phyloP scores from a whole-genome alignment of 305 asterid species.

The Fraxinus floribunda region DNA sequence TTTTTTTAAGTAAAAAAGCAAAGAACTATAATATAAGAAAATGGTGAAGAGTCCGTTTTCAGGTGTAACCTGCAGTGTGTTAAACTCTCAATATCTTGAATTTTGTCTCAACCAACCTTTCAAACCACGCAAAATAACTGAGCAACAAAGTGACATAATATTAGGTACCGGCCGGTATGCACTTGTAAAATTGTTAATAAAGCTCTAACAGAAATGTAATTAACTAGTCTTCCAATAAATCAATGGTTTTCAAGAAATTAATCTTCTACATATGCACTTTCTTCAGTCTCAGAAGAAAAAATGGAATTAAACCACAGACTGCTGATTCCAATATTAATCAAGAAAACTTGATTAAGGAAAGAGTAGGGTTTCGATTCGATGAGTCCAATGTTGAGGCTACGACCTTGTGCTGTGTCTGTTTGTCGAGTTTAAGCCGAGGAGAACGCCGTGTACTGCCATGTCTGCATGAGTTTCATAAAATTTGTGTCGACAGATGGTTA shows the following conservation, averaged over 20 bases:
- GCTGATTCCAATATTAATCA: neutral
- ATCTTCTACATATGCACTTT: conserved; percentile 39
- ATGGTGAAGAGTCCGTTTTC: conserved; percentile 17
- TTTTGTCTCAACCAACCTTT: conserved; percentile 46
- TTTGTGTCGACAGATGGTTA: conserved; percentile 59
- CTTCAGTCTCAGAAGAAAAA: conserved; percentile 28
- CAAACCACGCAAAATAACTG: conserved; percentile 47
- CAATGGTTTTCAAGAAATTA: conserved; percentile 55
- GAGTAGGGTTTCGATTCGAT: neutral
- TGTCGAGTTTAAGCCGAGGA: conserved; percentile 48
- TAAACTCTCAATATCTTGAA: conserved; percentile 28
- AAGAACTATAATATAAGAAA: neutral
- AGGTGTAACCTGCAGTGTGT: conserved; percentile 34
- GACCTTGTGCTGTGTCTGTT: conserved; percentile 38
- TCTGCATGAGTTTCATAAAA: conserved; percentile 61
- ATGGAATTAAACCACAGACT: neutral
- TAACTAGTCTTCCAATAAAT: neutral
- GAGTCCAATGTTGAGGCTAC: neutral
- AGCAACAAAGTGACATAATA: conserved; percentile 37
- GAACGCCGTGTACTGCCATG: conserved; percentile 54
- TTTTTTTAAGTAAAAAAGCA: neutral
- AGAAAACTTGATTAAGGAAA: neutral
- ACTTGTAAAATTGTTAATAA: conserved; percentile 11
- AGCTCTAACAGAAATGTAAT: neutral
- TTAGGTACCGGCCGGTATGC: conserved; percentile 12